Evolutionary conservation across 306 rosid species (phyloP).

Genomic region (Heteromeles arbutifolia): DNA sequence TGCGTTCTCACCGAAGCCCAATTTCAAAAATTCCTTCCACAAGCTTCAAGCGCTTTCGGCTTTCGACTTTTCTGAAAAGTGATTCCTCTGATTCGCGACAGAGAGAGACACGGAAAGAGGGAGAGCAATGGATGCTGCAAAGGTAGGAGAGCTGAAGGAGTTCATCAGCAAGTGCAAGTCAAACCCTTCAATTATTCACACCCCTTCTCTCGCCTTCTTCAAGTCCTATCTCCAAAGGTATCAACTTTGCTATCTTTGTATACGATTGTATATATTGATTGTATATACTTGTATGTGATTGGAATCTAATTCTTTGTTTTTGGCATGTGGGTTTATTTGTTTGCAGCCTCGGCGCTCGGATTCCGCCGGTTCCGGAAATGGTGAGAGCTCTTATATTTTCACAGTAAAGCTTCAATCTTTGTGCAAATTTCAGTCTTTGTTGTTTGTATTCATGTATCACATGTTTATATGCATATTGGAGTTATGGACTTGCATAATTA

Average conservation of each 20-base stretch:
- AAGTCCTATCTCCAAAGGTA: constrained; percentile 74
- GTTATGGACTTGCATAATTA: background rate
- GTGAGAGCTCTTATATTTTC: constrained; percentile 19
- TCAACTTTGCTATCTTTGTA: background rate
- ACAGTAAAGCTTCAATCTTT: background rate
- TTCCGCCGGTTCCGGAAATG: constrained; percentile 45
- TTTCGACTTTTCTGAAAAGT: background rate
- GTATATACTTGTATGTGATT: background rate
- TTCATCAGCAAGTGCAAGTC: constrained; percentile 52
- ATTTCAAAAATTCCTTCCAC: background rate
- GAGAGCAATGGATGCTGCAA: constrained; percentile 36
- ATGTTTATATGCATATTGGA: background rate
- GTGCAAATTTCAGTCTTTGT: background rate
- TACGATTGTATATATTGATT: background rate
- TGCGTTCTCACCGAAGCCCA: background rate
- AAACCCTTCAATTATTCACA: constrained; percentile 57
- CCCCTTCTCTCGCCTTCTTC: constrained; percentile 70
- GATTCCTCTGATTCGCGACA: background rate
- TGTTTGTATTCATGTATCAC: background rate
- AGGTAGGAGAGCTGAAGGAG: constrained; percentile 40
- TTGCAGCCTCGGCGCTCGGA: constrained; percentile 66
- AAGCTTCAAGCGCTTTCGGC: background rate
- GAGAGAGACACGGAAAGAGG: background rate
- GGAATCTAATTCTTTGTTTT: constrained; percentile 1
- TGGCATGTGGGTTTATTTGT: constrained; percentile 1